Evolutionary conservation across 2,329 filamentous ascomycete species (phyloP), one percentile per base, ranked within the genome.

Genomic region (Hypoxylon sp.): DNA sequence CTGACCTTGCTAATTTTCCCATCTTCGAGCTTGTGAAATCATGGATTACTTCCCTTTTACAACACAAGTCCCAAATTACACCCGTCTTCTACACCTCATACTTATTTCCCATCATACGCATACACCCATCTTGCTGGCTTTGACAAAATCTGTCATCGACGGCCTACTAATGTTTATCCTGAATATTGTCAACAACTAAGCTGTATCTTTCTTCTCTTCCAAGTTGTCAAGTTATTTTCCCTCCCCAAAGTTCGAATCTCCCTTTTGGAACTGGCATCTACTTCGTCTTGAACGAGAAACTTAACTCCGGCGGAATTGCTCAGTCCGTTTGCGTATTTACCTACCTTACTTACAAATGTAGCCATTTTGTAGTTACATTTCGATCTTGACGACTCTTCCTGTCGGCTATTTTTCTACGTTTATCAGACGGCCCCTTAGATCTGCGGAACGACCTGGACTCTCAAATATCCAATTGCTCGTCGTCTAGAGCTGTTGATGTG

Each of bases 401-500:
- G 25, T 56, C 36, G 38, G 32, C 45, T 49, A 23, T 21, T 21
- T 41, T 21, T 55, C 56, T 45, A 55, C 50, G 21, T 48, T 52
- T 52, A 49, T 32, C 46, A 38, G 25, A 52, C 53, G 11, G 21
- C 51, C 50, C 53, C 52, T 21, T 67, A 63, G 32, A 52, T 61
- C 46, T 49, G 53, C 59, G 36, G 65, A 69, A 63, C 58, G 46
- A 50, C 50, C 65, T 68, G 66, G 63, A 67, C 50, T 46, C 61
- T 59, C 46, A 51, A 41, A 17, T 63, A 57, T 69, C 63, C 61
- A 60, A 66, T 65, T 69, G 63, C 55, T 68, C 60, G 30, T 25
- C 60, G 14, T 48, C 59, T 36, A 48, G 59, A 60, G 63, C 62
- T 66, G 45, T 70, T 70, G 62, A 71, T 65, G 72, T 72, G 68